phyloP scores from a whole-genome alignment of 805 yeast genomes.

The Starmerella riodocensis region DNA sequence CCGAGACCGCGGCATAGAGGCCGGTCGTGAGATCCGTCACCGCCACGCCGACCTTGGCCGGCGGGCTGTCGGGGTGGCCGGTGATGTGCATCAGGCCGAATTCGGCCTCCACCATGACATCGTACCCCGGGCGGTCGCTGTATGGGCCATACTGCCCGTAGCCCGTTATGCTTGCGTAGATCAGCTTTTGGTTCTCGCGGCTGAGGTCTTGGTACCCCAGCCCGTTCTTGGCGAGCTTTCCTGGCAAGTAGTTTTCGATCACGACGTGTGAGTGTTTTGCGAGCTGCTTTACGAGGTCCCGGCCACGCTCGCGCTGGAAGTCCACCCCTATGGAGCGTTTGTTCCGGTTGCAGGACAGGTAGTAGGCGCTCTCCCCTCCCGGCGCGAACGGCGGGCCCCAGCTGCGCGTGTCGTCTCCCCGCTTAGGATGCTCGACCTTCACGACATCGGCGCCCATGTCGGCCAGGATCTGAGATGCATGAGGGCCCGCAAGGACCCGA shows the following conservation, averaged over 20 bases:
- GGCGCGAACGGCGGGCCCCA: constrained; percentile 36
- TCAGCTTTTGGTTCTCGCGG: constrained; percentile 23
- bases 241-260: constrained; percentile 32
- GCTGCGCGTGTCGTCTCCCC: constrained; percentile 34
- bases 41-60: constrained; percentile 34
- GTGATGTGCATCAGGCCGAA: constrained; percentile 35
- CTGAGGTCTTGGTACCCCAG: constrained; percentile 26
- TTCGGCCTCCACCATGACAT: constrained; percentile 36
- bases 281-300: constrained; percentile 24
- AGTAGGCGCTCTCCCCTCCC: constrained; percentile 31
- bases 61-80: constrained; percentile 31
- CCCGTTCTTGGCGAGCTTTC: constrained; percentile 28
- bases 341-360: constrained; percentile 30
- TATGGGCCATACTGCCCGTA: constrained; percentile 34
- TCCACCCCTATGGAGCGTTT: constrained; percentile 30
- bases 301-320: constrained; percentile 28
- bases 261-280: constrained; percentile 28
- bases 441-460: constrained; percentile 35
- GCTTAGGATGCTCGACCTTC: constrained; percentile 31
- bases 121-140: constrained; percentile 31
- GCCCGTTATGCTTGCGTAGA: constrained; percentile 32
- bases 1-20: constrained; percentile 29
- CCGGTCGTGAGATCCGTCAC: constrained; percentile 34
- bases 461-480: constrained; percentile 31
- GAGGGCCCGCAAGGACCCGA: constrained; percentile 34